phyloP scores from a whole-genome alignment of 2,329 filamentous ascomycete species.

The Trichoderma lentiforme region DNA sequence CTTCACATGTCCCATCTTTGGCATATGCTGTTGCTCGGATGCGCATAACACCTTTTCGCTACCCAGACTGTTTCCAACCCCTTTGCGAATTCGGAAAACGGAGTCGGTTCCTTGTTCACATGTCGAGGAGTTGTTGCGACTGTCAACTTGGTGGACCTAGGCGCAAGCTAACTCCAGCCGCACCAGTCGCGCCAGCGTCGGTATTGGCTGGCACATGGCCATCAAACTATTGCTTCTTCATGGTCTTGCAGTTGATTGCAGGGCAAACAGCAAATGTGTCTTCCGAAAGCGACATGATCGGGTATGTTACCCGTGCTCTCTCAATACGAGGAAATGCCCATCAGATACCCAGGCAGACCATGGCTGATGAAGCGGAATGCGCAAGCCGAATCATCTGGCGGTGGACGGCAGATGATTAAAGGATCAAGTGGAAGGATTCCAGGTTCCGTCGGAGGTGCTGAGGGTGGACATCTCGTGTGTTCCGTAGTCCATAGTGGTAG shows the following conservation, averaged over 20 bases:
- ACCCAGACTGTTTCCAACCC: conserved; percentile 15
- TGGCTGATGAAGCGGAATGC: not conserved
- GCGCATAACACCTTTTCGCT: not conserved
- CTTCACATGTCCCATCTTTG: not conserved
- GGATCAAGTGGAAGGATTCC: not conserved
- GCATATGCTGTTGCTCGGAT: not conserved
- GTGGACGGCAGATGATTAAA: not conserved
- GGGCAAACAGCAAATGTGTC: not conserved
- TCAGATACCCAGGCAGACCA: not conserved
- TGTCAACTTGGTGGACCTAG: not conserved
- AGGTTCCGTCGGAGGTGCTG: not conserved
- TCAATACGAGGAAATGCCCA: not conserved
- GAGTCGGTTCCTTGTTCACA: conserved; percentile 22
- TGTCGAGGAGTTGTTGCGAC: conserved; percentile 29
- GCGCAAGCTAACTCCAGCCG: too few species aligned
- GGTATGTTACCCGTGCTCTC: not conserved
- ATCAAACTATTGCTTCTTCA: conserved; percentile 16
- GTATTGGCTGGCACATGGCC: not conserved
- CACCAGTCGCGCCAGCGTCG: not conserved
- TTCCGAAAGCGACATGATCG: not conserved
- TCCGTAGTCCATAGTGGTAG: too few species aligned
- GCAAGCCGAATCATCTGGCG: not conserved
- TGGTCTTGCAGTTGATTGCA: conserved; percentile 20
- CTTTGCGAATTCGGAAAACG: conserved; percentile 24
- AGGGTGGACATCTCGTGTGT: not conserved